Percentiles rank a stretch among this genome's conserved stretches.
Conservation (phyloP, 1,284 basidiomycete genomes). For the Leccinum huronense region DNA sequence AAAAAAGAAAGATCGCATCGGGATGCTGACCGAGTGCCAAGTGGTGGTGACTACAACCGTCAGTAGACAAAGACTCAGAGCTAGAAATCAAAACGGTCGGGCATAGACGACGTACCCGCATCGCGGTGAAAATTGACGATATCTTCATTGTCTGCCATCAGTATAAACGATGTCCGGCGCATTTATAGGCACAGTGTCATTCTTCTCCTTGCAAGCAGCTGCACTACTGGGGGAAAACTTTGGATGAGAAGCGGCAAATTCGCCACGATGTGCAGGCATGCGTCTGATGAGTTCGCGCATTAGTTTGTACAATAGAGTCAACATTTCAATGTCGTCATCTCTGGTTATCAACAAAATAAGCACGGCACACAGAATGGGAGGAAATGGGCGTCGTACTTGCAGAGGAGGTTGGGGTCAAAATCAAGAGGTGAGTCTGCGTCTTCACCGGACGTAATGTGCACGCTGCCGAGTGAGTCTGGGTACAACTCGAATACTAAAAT, state of each 20-base stretch:
- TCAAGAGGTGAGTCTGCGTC: too few species aligned
- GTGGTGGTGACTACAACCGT: slow-evolving; percentile 40
- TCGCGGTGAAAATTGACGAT: slow-evolving; percentile 45
- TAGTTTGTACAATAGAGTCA: slow-evolving; percentile 21
- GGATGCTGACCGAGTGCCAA: slow-evolving; percentile 53
- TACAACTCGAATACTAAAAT: too few species aligned
- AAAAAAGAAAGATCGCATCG: background rate
- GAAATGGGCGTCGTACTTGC: slow-evolving; percentile 8
- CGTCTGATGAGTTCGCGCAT: slow-evolving; percentile 40
- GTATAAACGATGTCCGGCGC: slow-evolving; percentile 55
- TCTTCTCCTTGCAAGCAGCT: slow-evolving; percentile 24
- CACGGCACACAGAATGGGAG: background rate
- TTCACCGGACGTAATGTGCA: slow-evolving; percentile 15
- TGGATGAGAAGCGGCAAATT: slow-evolving; percentile 47
- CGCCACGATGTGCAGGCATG: slow-evolving; percentile 56
- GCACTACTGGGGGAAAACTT: slow-evolving; percentile 42
- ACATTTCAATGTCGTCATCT: slow-evolving; percentile 13
- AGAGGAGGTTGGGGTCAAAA: too few species aligned
- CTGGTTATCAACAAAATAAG: slow-evolving; percentile 7
- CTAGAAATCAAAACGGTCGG: background rate
- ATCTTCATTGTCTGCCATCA: slow-evolving; percentile 51
- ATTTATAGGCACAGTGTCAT: slow-evolving; percentile 40
- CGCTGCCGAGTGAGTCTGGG: too few species aligned
- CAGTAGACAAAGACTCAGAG: too few species aligned
- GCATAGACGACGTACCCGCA: slow-evolving; percentile 23